Evolutionary conservation across 345 rosid genomes (phyloP).

Genomic region (Populus pruinosa): DNA sequence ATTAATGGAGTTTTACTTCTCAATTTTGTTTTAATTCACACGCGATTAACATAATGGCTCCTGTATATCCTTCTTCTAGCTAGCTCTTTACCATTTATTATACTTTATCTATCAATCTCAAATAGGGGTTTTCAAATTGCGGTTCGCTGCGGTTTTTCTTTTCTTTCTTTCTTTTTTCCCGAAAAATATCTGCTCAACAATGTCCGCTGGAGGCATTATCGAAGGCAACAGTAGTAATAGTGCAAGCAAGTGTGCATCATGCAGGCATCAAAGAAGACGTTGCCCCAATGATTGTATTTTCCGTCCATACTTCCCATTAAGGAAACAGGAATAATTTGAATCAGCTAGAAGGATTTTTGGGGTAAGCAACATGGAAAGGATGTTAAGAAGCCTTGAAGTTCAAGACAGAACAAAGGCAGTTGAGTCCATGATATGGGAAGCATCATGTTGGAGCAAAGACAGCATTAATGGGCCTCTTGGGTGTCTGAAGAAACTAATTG

Average conservation of each 20-base stretch:
- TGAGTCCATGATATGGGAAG: conserved; percentile 36
- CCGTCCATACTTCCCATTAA: conserved; percentile 16
- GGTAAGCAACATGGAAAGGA: conserved; percentile 13
- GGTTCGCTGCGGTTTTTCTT: no score
- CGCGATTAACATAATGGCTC: no score
- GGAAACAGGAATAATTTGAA: conserved; percentile 2
- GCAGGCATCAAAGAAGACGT: conserved; percentile 32
- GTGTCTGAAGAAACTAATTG: background rate
- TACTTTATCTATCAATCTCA: no score
- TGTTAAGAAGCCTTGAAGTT: background rate
- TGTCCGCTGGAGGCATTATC: background rate
- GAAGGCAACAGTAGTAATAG: background rate
- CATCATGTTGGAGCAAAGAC: conserved; percentile 23
- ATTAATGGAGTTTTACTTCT: no score
- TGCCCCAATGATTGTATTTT: conserved; percentile 26
- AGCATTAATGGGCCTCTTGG: conserved; percentile 27
- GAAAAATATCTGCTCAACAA: no score
- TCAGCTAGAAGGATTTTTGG: conserved; percentile 24
- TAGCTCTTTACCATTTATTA: no score
- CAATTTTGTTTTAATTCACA: no score
- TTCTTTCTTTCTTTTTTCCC: no score
- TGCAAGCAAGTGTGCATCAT: conserved; percentile 29
- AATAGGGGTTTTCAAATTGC: no score
- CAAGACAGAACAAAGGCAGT: conserved; percentile 8
- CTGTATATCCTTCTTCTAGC: no score